Evolutionary conservation across 345 rosid genomes (phyloP).

Genomic region (Sisymbrium irio): DNA sequence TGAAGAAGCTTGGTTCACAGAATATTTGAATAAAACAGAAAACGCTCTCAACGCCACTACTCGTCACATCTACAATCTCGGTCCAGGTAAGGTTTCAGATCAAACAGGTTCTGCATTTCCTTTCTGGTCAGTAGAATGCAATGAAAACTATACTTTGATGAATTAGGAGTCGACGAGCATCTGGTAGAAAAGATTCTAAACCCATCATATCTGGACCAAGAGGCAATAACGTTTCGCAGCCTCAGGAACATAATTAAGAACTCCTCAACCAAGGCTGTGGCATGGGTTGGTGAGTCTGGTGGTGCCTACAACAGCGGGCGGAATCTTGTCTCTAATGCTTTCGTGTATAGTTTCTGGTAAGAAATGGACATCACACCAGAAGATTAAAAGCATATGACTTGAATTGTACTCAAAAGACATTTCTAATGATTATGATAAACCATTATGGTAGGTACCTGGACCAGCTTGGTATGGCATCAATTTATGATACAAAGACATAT

Average conservation of each 20-base stretch:
- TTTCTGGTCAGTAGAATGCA: constrained; percentile 1
- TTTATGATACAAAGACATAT: constrained; percentile 71
- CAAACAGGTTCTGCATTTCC: not conserved
- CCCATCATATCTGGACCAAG: constrained; percentile 66
- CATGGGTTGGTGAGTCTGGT: constrained; percentile 98
- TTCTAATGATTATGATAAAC: constrained; percentile 16
- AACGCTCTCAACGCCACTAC: constrained; percentile 57
- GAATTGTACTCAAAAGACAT: not conserved
- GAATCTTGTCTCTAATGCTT: constrained; percentile 75
- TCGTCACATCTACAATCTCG: constrained; percentile 92
- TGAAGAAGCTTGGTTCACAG: constrained; percentile 65
- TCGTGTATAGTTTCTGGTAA: constrained; percentile 93
- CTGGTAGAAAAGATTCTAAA: constrained; percentile 68
- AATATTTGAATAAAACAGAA: constrained; percentile 51
- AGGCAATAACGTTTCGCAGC: constrained; percentile 45
- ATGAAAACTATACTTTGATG: constrained; percentile 10
- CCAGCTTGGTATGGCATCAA: constrained; percentile 79
- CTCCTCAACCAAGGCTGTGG: constrained; percentile 53
- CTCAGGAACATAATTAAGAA: constrained; percentile 51
- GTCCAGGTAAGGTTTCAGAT: constrained; percentile 59
- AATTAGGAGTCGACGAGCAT: constrained; percentile 63
- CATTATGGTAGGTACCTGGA: constrained; percentile 76
- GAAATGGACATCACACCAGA: not conserved
- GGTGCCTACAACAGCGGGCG: constrained; percentile 96
- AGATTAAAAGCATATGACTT: not conserved